Evolutionary conservation across 2,329 filamentous ascomycete species (phyloP), one percentile per base, ranked within the genome.

Genomic region (Aspergillus nomiae): DNA sequence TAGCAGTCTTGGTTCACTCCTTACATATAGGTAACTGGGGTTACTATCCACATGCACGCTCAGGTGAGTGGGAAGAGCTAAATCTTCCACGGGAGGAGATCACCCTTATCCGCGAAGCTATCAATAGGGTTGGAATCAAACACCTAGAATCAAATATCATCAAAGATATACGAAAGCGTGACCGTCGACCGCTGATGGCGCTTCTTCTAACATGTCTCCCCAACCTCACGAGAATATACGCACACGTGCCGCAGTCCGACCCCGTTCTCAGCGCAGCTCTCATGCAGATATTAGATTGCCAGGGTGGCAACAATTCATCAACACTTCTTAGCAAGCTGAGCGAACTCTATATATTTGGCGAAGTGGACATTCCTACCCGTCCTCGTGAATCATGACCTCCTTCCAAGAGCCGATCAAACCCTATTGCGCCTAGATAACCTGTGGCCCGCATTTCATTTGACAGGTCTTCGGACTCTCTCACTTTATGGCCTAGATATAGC

Each of bases 11-110:
- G 19, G 55, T 65, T 14, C 30, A 34, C 30, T 54, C 60, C 36
- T 19, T 63, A 21, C 26, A 50, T 38, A 61, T 65, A n/a, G 63
- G 57, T 10, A 65, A 63, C 43, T 64, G 56, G 62, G 48, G 59
- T 9, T 28, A 43, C 26, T 51, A 30, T 30, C 26, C 48, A 50
- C 14, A 50, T 51, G 1, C 48, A 28, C 7, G 16, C 10, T 19
- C 32, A 14, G 2, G 19, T 19, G 12, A 24, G 12, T 9, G 30
- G 19, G 21, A 36, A 19, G n/a, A 54, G 7, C 19, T 24, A 24
- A 30, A 32, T 34, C 14, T 54, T 21, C 46, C 24, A 43, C 21
- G n/a, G 26, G 10, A 43, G 8, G 58, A 51, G 41, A 21, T 46
- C 8, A 10, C 16, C 26, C 38, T 62, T 12, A 6, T 70, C n/a